phyloP scores from a whole-genome alignment of 306 rosid species.

The Trifolium subterraneum region DNA sequence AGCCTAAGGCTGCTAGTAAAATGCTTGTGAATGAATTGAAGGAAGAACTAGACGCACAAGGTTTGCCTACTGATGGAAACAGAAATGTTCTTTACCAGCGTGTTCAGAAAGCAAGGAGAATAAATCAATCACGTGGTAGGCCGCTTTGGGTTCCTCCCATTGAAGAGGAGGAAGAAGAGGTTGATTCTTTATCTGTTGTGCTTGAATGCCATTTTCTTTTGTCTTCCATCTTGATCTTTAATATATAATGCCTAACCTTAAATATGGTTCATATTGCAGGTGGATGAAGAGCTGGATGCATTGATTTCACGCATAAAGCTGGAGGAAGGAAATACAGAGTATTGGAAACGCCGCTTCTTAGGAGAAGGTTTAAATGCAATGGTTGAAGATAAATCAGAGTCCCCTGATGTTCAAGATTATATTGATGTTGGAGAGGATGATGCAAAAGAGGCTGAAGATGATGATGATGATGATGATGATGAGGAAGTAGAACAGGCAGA shows the following conservation, averaged over 20 bases:
- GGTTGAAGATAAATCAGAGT: slow-evolving; percentile 46
- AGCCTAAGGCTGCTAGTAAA: slow-evolving; percentile 99
- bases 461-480: slow-evolving; percentile 64
- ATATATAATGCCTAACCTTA: slow-evolving; percentile 29
- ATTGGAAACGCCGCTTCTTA: slow-evolving; percentile 90
- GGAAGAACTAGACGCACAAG: slow-evolving; percentile 97
- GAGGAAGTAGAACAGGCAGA: slow-evolving; percentile 66
- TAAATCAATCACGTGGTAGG: slow-evolving; percentile 95
- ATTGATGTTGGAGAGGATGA: slow-evolving; percentile 62
- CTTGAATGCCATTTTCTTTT: slow-evolving; percentile 27
- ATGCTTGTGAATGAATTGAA: slow-evolving; percentile 89
- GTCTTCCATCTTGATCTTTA: slow-evolving; percentile 21
- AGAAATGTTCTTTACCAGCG: slow-evolving; percentile 99
- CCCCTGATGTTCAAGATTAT: slow-evolving; percentile 63
- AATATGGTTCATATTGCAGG: slow-evolving; percentile 55
- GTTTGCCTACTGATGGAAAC: slow-evolving; percentile 89
- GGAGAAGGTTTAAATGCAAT: slow-evolving; percentile 71
- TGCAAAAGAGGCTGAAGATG: slow-evolving; percentile 76
- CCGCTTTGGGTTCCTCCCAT: slow-evolving; percentile 99
- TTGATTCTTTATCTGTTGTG: slow-evolving; percentile 38
- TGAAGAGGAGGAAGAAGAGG: slow-evolving; percentile 97
- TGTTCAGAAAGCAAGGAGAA: slow-evolving; percentile 98
- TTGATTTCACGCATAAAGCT: slow-evolving; percentile 81
- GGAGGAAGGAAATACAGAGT: slow-evolving; percentile 91
- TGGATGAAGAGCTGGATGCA: slow-evolving; percentile 92